Evolutionary conservation across 305 asterid genomes (phyloP).

Genomic region (Fraxinus sp.): DNA sequence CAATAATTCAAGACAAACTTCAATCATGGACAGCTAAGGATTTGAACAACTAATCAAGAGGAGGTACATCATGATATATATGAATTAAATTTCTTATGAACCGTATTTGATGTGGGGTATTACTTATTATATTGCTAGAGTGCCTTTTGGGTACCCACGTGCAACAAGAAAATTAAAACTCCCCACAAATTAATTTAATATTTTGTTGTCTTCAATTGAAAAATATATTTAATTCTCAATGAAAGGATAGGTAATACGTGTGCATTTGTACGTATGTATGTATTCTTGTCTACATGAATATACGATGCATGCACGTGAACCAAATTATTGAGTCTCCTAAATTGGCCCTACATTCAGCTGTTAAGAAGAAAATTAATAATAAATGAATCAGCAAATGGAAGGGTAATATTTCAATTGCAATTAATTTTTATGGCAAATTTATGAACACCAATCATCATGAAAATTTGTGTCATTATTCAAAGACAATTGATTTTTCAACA

Average conservation of each 20-base stretch:
- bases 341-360: slow-evolving; percentile 34
- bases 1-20: not conserved
- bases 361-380: slow-evolving; percentile 29
- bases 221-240: slow-evolving; percentile 5
- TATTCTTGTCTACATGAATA: not conserved
- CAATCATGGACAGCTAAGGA: slow-evolving; percentile 36
- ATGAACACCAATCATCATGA: too few species aligned
- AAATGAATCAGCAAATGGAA: not conserved
- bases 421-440: too few species aligned
- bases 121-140: slow-evolving; percentile 23
- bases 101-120: slow-evolving; percentile 39
- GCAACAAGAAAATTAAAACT: slow-evolving; percentile 51
- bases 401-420: too few species aligned
- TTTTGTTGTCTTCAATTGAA: slow-evolving; percentile 7
- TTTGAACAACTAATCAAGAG: slow-evolving; percentile 33
- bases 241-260: slow-evolving; percentile 19
- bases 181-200: slow-evolving; percentile 33
- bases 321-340: slow-evolving; percentile 38
- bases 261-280: slow-evolving; percentile 1
- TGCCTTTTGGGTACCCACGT: slow-evolving; percentile 68
- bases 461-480: too few species aligned
- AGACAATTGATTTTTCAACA: too few species aligned
- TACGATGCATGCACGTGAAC: slow-evolving; percentile 42
- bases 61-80: slow-evolving; percentile 28
- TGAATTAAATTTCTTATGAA: slow-evolving; percentile 33